These are phyloP conservation scores for Kalmusia sp. DNA, from an alignment of 2,329 filamentous ascomycete genomes.

Conservation along the genomic window DNA sequence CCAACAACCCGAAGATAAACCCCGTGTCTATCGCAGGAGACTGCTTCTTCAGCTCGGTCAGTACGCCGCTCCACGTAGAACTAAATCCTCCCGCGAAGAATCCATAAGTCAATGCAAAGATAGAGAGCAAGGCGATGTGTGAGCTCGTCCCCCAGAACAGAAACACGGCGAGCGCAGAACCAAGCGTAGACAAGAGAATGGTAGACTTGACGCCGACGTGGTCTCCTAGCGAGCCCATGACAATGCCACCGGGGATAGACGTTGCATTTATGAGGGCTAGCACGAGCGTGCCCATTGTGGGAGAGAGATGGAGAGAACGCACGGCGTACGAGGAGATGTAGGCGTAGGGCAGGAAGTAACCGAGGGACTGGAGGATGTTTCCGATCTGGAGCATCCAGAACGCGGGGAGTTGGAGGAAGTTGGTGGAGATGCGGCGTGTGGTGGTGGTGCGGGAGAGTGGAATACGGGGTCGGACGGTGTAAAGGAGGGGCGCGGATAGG, in stretches of 20 bases:
- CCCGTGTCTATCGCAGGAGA: constrained; percentile 45
- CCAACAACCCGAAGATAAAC: constrained; percentile 55
- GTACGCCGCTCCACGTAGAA: constrained; percentile 31
- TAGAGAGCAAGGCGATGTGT: constrained; percentile 38
- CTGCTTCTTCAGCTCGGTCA: constrained; percentile 36
- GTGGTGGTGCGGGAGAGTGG: constrained; percentile 39
- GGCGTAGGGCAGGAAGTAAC: constrained; percentile 48
- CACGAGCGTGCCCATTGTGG: constrained; percentile 35
- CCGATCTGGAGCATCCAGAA: constrained; percentile 46
- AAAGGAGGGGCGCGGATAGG: constrained; percentile 39
- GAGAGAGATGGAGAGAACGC: constrained; percentile 23
- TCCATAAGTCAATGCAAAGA: constrained; percentile 42
- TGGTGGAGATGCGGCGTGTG: constrained; percentile 38
- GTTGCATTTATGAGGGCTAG: constrained; percentile 45
- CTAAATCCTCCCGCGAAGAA: constrained; percentile 40
- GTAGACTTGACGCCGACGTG: constrained; percentile 49
- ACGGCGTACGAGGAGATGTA: constrained; percentile 49
- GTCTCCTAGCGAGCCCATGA: constrained; percentile 50
- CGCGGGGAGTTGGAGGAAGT: constrained; percentile 31
- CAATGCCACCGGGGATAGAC: constrained; percentile 40
- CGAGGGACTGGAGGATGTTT: constrained; percentile 45
- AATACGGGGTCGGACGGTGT: constrained; percentile 49
- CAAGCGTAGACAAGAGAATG: constrained; percentile 49
- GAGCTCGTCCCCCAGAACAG: constrained; percentile 55
- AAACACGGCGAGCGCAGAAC: constrained; percentile 49